Conservation (phyloP, 805 yeast species). For the Candida nemodendra region DNA sequence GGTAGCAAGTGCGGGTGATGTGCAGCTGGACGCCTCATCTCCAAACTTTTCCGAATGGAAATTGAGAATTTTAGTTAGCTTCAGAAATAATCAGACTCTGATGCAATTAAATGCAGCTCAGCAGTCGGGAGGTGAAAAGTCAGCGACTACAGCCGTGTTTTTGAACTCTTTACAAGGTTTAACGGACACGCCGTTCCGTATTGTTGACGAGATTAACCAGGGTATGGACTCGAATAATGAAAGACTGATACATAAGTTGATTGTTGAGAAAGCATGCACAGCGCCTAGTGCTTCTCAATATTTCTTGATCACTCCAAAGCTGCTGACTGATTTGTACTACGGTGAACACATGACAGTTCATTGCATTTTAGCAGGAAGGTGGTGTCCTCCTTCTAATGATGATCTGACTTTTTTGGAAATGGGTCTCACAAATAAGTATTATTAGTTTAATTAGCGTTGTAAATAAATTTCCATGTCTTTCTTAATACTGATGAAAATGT, state of each 20-base stretch:
- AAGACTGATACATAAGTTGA: slow-evolving; percentile 75
- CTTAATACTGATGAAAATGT: too few species aligned
- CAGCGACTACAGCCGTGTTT: slow-evolving; percentile 89
- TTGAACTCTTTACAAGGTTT: slow-evolving; percentile 87
- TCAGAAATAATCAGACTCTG: slow-evolving; percentile 72
- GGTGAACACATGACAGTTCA: slow-evolving; percentile 80
- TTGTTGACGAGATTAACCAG: slow-evolving; percentile 97
- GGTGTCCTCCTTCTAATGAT: slow-evolving; percentile 26
- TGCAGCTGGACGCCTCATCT: slow-evolving; percentile 51
- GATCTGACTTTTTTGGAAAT: slow-evolving; percentile 26
- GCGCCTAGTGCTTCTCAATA: slow-evolving; percentile 59
- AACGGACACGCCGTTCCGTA: slow-evolving; percentile 86
- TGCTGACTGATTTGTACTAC: slow-evolving; percentile 73
- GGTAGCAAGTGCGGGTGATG: slow-evolving; percentile 88
- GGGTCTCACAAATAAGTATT: slow-evolving; percentile 30
- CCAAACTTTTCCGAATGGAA: slow-evolving; percentile 73
- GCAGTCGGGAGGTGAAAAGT: slow-evolving; percentile 97
- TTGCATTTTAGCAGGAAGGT: slow-evolving; percentile 66
- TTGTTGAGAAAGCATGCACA: slow-evolving; percentile 80
- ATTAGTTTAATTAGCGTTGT: slow-evolving; percentile 1
- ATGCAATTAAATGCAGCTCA: slow-evolving; percentile 77
- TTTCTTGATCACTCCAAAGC: slow-evolving; percentile 89
- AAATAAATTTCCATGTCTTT: too few species aligned
- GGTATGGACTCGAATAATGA: slow-evolving; percentile 98
- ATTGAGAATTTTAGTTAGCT: slow-evolving; percentile 78